phyloP scores from a whole-genome alignment of 306 rosid species.

The Trichosanthes cucumerina region DNA sequence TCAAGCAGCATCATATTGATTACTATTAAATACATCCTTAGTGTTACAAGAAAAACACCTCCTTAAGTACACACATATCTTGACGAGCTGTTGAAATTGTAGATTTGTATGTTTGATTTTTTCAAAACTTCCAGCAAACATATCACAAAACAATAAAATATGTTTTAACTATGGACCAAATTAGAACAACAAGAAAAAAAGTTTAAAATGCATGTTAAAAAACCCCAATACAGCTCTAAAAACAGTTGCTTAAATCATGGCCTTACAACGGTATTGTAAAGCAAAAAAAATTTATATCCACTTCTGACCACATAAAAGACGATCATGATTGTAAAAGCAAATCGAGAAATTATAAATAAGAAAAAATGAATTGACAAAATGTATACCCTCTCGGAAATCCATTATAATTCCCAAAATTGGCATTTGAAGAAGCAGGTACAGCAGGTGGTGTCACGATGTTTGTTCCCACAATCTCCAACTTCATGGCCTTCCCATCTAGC shows the following conservation, averaged over 20 bases:
- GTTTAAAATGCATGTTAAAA: neutral
- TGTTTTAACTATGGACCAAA: neutral
- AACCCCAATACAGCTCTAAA: neutral
- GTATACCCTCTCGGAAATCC: constrained; percentile 56
- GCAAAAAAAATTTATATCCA: neutral
- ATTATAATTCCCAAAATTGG: constrained; percentile 38
- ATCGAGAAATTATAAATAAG: neutral
- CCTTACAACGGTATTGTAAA: neutral
- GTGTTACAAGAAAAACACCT: no score
- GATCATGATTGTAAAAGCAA: neutral
- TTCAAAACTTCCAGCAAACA: neutral
- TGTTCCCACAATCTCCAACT: constrained; percentile 85
- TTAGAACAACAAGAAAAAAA: neutral
- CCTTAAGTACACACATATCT: no score
- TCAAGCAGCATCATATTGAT: no score
- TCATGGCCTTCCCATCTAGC: constrained; percentile 91
- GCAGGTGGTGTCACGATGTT: constrained; percentile 56
- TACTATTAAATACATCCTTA: no score
- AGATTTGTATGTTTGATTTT: neutral
- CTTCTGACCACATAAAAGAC: neutral
- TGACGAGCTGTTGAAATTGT: neutral
- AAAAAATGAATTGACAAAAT: neutral
- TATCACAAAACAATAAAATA: neutral
- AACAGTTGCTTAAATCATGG: neutral
- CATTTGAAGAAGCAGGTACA: constrained; percentile 32